Conservation (phyloP, 78 protist genomes). For the Cavenderia fasciculata region DNA sequence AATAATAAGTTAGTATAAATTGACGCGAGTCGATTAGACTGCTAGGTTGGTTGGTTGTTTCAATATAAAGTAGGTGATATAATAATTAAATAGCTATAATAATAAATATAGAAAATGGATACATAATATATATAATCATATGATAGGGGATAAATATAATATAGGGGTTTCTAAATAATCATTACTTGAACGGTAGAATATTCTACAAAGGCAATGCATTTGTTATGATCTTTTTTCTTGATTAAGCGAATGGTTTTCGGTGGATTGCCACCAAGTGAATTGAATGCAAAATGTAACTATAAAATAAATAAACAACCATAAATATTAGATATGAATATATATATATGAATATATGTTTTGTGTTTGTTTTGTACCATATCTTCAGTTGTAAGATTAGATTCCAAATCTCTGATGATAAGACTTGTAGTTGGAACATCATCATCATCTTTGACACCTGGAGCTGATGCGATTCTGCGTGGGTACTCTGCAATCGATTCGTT, state of each 20-base stretch:
- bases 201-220: constrained; percentile 45
- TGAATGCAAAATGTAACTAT: not conserved
- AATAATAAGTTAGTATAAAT: too few species aligned
- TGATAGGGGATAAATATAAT: too few species aligned
- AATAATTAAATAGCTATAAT: too few species aligned
- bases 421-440: constrained; percentile 6
- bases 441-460: not conserved
- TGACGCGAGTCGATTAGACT: too few species aligned
- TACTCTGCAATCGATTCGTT: constrained; percentile 3
- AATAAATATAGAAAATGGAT: too few species aligned
- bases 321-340: not conserved
- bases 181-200: constrained; percentile 12
- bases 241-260: constrained; percentile 12
- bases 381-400: constrained; percentile 13
- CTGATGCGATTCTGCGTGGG: not conserved
- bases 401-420: constrained; percentile 10
- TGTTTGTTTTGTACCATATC: constrained; percentile 55
- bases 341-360: not conserved
- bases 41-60: too few species aligned
- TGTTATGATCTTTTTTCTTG: not conserved
- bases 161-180: too few species aligned
- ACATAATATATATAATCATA: too few species aligned
- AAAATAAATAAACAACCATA: not conserved
- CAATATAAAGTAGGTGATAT: too few species aligned
- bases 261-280: not conserved